These are phyloP conservation scores for Syzygium malaccense DNA, from an alignment of 441 rosid species.

Conservation along the genomic window DNA sequence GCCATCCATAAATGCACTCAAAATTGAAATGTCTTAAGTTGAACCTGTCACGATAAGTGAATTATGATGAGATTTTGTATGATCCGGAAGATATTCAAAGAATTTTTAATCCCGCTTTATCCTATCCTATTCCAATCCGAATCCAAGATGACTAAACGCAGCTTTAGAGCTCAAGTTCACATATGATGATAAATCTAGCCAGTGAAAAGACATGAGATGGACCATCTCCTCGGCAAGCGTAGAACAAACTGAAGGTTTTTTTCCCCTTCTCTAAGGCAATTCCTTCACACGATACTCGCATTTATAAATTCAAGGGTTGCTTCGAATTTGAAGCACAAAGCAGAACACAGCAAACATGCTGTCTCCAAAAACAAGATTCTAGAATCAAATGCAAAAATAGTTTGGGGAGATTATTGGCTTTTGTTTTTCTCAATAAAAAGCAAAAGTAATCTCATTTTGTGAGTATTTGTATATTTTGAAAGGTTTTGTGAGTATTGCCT, in stretches of 20 bases:
- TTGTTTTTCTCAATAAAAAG: background rate
- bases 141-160: background rate
- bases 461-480: rapidly evolving
- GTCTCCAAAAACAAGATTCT: background rate
- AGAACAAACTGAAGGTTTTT: background rate
- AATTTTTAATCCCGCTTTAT: background rate
- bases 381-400: background rate
- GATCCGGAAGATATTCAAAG: background rate
- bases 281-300: background rate
- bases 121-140: background rate
- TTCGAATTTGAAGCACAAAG: background rate
- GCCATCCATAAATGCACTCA: background rate
- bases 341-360: background rate
- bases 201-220: background rate
- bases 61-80: background rate
- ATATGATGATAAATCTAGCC: background rate
- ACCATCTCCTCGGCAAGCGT: background rate
- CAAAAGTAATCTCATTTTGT: too few species aligned
- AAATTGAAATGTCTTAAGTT: background rate
- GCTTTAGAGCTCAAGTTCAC: background rate
- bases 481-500: background rate
- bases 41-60: background rate
- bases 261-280: background rate
- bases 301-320: background rate
- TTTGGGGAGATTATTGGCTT: background rate